Evolutionary conservation across 2,329 filamentous ascomycete genomes (phyloP).

Genomic region (Pezicula radicicola): DNA sequence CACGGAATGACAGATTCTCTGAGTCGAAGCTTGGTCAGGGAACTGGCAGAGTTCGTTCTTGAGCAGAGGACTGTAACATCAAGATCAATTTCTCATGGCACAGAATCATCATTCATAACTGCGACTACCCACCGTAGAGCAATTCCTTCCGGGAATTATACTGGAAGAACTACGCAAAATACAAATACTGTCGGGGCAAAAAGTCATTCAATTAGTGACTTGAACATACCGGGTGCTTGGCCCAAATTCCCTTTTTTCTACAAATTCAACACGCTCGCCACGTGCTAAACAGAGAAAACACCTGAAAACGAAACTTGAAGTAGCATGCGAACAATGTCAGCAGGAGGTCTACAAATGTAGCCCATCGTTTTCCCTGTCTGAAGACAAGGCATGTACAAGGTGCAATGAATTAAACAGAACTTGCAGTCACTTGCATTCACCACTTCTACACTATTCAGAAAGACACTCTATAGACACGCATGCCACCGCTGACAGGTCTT

Average conservation of each 20-base stretch:
- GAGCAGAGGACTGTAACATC: background rate
- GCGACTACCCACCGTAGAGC: background rate
- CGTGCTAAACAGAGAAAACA: too few relatives aligned
- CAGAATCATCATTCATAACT: background rate
- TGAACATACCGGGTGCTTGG: too few relatives aligned
- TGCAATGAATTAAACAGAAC: background rate
- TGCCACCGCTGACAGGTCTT: too few relatives aligned
- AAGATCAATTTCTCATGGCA: background rate
- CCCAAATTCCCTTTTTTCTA: too few relatives aligned
- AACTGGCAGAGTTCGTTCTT: constrained; percentile 1
- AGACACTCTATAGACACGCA: too few relatives aligned
- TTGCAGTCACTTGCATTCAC: background rate
- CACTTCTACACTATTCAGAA: too few relatives aligned
- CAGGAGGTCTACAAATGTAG: background rate
- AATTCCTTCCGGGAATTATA: too few relatives aligned
- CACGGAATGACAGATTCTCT: constrained; percentile 14
- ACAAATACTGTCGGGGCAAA: too few relatives aligned
- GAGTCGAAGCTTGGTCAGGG: constrained; percentile 4
- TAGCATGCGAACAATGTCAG: background rate
- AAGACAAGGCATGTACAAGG: background rate
- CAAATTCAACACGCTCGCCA: too few relatives aligned
- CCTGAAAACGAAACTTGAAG: background rate
- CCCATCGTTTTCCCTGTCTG: background rate
- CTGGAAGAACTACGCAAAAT: too few relatives aligned
- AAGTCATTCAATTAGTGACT: too few relatives aligned